Evolutionary conservation across 2,329 filamentous ascomycete species (phyloP).

Genomic region (Pseudogymnoascus destructans): DNA sequence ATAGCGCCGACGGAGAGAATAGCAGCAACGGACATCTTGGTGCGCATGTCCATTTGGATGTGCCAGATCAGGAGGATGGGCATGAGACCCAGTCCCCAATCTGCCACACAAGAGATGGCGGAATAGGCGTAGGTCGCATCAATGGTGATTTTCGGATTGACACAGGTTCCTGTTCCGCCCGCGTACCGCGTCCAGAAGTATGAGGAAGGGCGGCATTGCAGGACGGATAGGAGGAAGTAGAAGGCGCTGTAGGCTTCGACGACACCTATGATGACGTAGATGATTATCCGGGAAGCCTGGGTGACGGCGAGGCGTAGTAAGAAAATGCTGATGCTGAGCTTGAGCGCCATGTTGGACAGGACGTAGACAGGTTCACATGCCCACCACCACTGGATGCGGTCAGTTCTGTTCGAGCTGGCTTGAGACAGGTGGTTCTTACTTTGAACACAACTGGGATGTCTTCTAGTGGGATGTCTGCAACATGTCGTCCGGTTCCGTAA

Average conservation of each 20-base stretch:
- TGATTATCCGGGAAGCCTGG: slow-evolving; percentile 25
- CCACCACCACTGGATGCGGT: slow-evolving; percentile 25
- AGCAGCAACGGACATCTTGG: slow-evolving; percentile 27
- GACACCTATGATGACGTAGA: slow-evolving; percentile 25
- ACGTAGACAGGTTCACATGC: slow-evolving; percentile 29
- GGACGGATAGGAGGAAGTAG: slow-evolving; percentile 29
- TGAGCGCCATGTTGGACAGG: slow-evolving; percentile 29
- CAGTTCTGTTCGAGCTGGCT: background rate
- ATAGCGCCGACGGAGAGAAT: slow-evolving; percentile 27
- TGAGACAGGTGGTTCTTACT: slow-evolving; percentile 11
- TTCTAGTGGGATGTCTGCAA: slow-evolving; percentile 13
- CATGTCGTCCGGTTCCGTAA: slow-evolving; percentile 23
- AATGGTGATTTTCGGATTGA: slow-evolving; percentile 23
- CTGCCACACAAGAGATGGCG: slow-evolving; percentile 28
- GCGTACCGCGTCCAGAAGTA: slow-evolving; percentile 31
- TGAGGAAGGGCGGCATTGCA: slow-evolving; percentile 29
- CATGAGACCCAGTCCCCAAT: slow-evolving; percentile 31
- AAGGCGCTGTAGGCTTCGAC: slow-evolving; percentile 26
- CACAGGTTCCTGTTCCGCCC: slow-evolving; percentile 25
- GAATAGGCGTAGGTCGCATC: slow-evolving; percentile 30
- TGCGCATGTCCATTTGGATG: slow-evolving; percentile 29
- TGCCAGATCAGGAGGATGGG: slow-evolving; percentile 32
- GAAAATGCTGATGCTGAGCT: slow-evolving; percentile 30
- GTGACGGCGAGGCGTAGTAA: slow-evolving; percentile 28
- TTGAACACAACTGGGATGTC: slow-evolving; percentile 22